Evolutionary conservation across 2,329 filamentous ascomycete genomes (phyloP).

Genomic region (Colletotrichum gigasporum): DNA sequence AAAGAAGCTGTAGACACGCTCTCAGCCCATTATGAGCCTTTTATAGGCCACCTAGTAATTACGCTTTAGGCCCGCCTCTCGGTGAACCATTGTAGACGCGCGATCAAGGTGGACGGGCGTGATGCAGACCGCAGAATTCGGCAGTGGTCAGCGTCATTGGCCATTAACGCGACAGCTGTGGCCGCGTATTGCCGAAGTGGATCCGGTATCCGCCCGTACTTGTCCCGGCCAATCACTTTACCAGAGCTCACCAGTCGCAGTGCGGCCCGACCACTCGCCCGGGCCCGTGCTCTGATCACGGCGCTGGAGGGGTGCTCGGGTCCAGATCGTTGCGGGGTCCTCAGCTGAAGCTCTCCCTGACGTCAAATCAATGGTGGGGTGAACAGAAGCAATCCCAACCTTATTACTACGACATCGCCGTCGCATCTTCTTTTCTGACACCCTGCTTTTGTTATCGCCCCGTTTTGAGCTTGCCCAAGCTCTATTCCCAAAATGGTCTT

Average conservation of each 20-base stretch:
- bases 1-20: neutral
- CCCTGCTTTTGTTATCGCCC: neutral
- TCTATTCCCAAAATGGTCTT: conserved; percentile 46
- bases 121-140: conserved; percentile 10
- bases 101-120: neutral
- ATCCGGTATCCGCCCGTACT: neutral
- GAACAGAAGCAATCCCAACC: conserved; percentile 7
- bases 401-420: conserved; percentile 2
- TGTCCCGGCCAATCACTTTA: neutral
- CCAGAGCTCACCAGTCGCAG: neutral
- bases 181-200: conserved; percentile 7
- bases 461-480: neutral
- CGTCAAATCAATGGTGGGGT: conserved; percentile 31
- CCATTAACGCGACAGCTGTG: neutral
- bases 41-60: neutral
- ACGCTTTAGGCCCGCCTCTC: neutral
- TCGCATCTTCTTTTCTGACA: neutral
- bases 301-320: conserved; percentile 5
- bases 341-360: conserved; percentile 27
- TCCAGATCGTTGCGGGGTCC: conserved; percentile 24
- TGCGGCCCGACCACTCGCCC: conserved; percentile 27
- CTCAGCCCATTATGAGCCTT: conserved; percentile 4
- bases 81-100: neutral
- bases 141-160: conserved; percentile 24
- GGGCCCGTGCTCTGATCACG: conserved; percentile 22